Conservation (phyloP, 345 rosid genomes). For the Chamaenerion angustifolium region DNA sequence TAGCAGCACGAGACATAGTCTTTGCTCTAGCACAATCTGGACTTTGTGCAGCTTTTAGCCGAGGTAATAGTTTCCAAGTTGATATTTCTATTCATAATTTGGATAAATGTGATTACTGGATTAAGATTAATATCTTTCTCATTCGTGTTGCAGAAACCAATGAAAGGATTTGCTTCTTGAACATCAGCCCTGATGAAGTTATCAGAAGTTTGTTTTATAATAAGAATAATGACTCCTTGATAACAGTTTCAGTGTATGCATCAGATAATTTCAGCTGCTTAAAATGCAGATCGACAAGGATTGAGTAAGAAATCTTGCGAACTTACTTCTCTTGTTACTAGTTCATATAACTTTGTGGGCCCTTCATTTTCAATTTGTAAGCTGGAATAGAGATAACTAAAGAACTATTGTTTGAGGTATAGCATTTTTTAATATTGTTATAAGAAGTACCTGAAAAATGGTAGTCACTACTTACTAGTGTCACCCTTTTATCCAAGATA, state of each 20-base stretch:
- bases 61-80: constrained; percentile 39
- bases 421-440: no score
- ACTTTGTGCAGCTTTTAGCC: constrained; percentile 78
- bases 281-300: constrained; percentile 92
- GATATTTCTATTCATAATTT: neutral
- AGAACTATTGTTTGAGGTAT: no score
- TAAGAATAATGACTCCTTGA: constrained; percentile 93
- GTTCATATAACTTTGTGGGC: neutral
- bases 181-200: constrained; percentile 88
- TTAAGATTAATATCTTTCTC: neutral
- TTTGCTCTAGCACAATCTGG: constrained; percentile 97
- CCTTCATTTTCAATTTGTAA: no score
- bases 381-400: no score
- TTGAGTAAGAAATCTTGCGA: constrained; percentile 32
- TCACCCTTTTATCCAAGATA: no score
- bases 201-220: constrained; percentile 81
- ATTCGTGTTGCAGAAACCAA: constrained; percentile 50
- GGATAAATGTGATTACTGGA: neutral
- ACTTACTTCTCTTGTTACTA: constrained; percentile 2
- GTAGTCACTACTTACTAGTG: no score
- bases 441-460: no score
- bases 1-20: constrained; percentile 84
- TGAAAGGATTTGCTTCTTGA: constrained; percentile 69
- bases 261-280: constrained; percentile 88
- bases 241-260: constrained; percentile 92